Conservation (phyloP, 805 yeast genomes). For the Cyberlindnera petersonii region DNA sequence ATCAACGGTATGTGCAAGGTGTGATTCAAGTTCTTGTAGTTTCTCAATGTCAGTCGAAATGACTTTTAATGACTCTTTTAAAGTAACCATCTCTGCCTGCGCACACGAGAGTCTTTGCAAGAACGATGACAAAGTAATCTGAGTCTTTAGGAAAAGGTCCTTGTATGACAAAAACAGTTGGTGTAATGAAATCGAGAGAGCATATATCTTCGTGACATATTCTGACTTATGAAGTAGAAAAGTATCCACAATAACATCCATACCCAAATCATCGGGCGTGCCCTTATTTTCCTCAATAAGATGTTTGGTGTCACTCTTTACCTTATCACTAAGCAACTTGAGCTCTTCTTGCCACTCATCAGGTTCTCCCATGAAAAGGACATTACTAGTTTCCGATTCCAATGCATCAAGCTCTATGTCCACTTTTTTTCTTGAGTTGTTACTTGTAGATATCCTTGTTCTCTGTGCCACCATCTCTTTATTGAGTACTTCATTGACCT, state of each 20-base stretch:
- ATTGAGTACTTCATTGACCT: slow-evolving; percentile 19
- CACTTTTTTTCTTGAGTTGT: slow-evolving; percentile 33
- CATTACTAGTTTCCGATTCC: slow-evolving; percentile 37
- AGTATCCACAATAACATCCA: slow-evolving; percentile 23
- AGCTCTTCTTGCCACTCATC: slow-evolving; percentile 20
- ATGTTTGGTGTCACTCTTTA: slow-evolving; percentile 24
- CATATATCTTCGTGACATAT: slow-evolving; percentile 31
- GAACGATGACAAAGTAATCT: slow-evolving; percentile 13
- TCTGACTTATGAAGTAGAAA: slow-evolving; percentile 25
- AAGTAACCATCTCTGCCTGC: slow-evolving; percentile 20
- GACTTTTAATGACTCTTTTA: slow-evolving; percentile 24
- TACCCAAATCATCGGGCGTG: slow-evolving; percentile 17
- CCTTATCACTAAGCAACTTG: slow-evolving; percentile 15
- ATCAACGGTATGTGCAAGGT: slow-evolving; percentile 46
- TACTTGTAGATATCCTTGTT: slow-evolving; percentile 34
- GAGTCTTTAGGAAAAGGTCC: slow-evolving; percentile 31
- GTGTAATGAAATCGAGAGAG: slow-evolving; percentile 34
- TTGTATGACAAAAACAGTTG: slow-evolving; percentile 32
- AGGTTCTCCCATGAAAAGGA: slow-evolving; percentile 14
- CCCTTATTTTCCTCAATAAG: slow-evolving; percentile 15
- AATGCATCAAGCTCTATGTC: slow-evolving; percentile 40
- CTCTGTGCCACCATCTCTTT: slow-evolving; percentile 29
- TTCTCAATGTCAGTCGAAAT: slow-evolving; percentile 19
- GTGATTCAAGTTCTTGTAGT: slow-evolving; percentile 24
- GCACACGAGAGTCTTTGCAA: slow-evolving; percentile 17